phyloP scores from a whole-genome alignment of 805 yeast species.

The Lachancea lanzarotensis region DNA sequence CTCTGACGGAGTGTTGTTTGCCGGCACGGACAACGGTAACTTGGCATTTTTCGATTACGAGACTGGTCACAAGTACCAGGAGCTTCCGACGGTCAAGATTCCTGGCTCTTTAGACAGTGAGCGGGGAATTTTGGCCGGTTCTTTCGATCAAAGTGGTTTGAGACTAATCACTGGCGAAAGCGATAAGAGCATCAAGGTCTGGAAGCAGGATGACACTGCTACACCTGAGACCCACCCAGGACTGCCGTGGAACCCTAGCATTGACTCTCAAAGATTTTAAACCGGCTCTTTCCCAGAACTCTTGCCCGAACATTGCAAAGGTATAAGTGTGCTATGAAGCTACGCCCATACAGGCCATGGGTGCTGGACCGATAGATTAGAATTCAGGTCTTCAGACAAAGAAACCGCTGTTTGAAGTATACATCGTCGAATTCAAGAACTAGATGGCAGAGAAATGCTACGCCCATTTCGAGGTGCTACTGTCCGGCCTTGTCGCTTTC shows the following conservation, averaged over 20 bases:
- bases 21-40: slow-evolving; percentile 81
- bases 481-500: too few relatives aligned
- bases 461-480: too few relatives aligned
- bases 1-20: slow-evolving; percentile 55
- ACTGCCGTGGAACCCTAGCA: slow-evolving; percentile 29
- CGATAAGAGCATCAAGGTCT: slow-evolving; percentile 79
- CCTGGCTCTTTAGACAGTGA: slow-evolving; percentile 71
- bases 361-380: too few relatives aligned
- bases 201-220: slow-evolving; percentile 45
- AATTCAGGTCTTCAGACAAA: too few relatives aligned
- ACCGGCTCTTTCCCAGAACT: background rate
- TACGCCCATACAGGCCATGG: too few relatives aligned
- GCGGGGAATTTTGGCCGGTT: slow-evolving; percentile 58
- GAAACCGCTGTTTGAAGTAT: too few relatives aligned
- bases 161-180: slow-evolving; percentile 81
- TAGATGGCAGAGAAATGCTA: too few relatives aligned
- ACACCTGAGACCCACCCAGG: slow-evolving; percentile 28
- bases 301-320: background rate
- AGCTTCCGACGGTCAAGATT: slow-evolving; percentile 43
- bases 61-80: slow-evolving; percentile 58
- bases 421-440: too few relatives aligned
- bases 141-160: slow-evolving; percentile 74
- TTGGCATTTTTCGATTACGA: slow-evolving; percentile 74
- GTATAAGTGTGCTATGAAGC: too few relatives aligned
- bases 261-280: slow-evolving; percentile 26